These are phyloP conservation scores for Candida pseudofarinosa DNA, from an alignment of 805 yeast species.

Conservation along the genomic window DNA sequence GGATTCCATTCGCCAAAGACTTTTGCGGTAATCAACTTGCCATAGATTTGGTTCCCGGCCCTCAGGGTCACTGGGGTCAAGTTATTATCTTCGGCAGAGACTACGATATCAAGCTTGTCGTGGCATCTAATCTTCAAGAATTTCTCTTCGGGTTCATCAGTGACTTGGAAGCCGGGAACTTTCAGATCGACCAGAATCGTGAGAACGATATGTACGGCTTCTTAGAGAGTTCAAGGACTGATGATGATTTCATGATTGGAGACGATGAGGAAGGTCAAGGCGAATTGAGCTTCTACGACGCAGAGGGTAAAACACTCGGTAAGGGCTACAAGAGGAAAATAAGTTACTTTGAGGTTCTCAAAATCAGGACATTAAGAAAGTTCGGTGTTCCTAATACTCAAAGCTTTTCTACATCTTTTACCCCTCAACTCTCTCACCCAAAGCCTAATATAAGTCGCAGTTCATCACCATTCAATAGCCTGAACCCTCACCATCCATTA, in stretches of 20 bases:
- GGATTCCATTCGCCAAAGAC: slow-evolving; percentile 41
- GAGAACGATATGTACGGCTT: slow-evolving; percentile 31
- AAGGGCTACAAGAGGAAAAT: slow-evolving; percentile 23
- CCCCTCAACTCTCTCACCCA: slow-evolving; percentile 26
- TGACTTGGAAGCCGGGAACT: slow-evolving; percentile 42
- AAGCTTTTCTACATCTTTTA: slow-evolving; percentile 33
- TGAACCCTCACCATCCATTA: slow-evolving; percentile 8
- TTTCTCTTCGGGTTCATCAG: slow-evolving; percentile 33
- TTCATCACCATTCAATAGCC: slow-evolving; percentile 11
- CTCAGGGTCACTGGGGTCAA: slow-evolving; percentile 39
- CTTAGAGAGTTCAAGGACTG: slow-evolving; percentile 34
- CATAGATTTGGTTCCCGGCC: slow-evolving; percentile 38
- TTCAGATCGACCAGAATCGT: slow-evolving; percentile 33
- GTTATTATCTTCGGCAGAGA: slow-evolving; percentile 42
- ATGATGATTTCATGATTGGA: slow-evolving; percentile 38
- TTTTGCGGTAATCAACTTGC: slow-evolving; percentile 42
- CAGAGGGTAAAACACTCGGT: slow-evolving; percentile 34
- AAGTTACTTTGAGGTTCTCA: slow-evolving; percentile 40
- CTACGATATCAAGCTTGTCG: slow-evolving; percentile 39
- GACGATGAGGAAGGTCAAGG: slow-evolving; percentile 45
- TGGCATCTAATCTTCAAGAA: slow-evolving; percentile 36
- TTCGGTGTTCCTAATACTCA: slow-evolving; percentile 34
- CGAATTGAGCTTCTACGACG: slow-evolving; percentile 36
- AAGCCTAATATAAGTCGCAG: not conserved
- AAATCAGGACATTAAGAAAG: slow-evolving; percentile 37